Evolutionary conservation across 148 eudicot species (phyloP).

Genomic region (Diospyros kaki): DNA sequence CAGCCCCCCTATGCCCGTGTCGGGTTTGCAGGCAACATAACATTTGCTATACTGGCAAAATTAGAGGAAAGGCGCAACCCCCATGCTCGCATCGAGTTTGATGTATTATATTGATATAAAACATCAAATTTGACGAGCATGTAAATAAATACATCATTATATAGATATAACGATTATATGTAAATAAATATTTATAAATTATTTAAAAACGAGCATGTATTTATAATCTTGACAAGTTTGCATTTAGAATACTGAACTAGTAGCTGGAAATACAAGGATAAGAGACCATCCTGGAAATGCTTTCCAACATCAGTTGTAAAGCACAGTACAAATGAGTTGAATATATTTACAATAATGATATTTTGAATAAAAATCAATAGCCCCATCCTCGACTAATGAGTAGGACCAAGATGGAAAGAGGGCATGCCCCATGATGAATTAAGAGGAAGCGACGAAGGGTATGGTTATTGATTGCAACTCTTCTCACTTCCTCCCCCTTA

Average conservation of each 20-base stretch:
- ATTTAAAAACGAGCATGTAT: background rate
- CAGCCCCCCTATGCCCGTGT: too few relatives aligned
- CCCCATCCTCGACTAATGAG: background rate
- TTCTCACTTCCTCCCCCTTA: background rate
- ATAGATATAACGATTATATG: too few relatives aligned
- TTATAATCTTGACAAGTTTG: background rate
- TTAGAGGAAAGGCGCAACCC: too few relatives aligned
- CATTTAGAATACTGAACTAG: background rate
- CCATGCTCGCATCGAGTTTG: too few relatives aligned
- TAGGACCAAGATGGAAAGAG: background rate
- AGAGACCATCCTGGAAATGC: background rate
- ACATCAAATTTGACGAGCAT: too few relatives aligned
- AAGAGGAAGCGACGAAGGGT: background rate
- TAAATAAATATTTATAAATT: too few relatives aligned
- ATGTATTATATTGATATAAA: too few relatives aligned
- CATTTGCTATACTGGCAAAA: too few relatives aligned
- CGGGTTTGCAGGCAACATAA: too few relatives aligned
- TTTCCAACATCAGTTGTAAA: background rate
- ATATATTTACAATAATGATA: background rate
- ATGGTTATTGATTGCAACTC: background rate
- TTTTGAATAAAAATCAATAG: constrained; percentile 3
- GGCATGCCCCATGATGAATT: background rate
- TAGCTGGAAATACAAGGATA: background rate
- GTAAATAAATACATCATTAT: too few relatives aligned
- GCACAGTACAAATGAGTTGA: background rate